Conservation (phyloP, 345 rosid genomes). For the Sonneratia alba region DNA sequence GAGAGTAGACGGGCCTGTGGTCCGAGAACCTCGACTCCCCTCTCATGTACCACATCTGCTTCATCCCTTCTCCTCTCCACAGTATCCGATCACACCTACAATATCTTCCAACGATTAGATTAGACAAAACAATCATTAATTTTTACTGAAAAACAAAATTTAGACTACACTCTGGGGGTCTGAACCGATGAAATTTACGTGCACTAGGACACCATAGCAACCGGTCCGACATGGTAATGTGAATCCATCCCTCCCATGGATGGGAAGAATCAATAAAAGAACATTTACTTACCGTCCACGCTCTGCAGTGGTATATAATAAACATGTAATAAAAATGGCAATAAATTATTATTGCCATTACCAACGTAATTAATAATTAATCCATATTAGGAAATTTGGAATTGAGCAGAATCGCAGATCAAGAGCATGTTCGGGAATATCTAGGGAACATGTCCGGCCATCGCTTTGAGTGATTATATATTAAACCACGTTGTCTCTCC, state of each 20-base stretch:
- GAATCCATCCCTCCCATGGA: too few species aligned
- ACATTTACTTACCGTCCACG: too few species aligned
- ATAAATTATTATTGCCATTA: background rate
- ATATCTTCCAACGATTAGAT: background rate
- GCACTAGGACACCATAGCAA: too few species aligned
- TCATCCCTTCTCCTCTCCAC: constrained; percentile 84
- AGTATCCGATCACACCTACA: constrained; percentile 88
- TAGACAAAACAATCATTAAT: too few species aligned
- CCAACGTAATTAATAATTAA: background rate
- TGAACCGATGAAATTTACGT: too few species aligned
- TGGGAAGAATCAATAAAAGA: too few species aligned
- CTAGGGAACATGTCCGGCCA: background rate
- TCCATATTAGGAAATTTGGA: too few species aligned
- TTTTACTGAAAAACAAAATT: too few species aligned
- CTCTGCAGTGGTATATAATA: too few species aligned
- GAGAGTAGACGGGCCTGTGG: constrained; percentile 82
- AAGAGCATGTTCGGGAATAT: background rate
- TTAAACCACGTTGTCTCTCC: background rate
- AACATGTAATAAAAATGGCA: background rate
- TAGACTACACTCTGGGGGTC: too few species aligned
- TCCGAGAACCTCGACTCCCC: constrained; percentile 95
- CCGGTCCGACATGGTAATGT: too few species aligned
- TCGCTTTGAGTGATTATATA: background rate
- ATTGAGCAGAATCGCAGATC: background rate
- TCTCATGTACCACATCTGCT: constrained; percentile 60